Percentiles rank a stretch among this genome's conserved stretches.
These are phyloP conservation scores for Lumnitzera littorea DNA, from an alignment of 345 rosid genomes.

Conservation along the genomic window DNA sequence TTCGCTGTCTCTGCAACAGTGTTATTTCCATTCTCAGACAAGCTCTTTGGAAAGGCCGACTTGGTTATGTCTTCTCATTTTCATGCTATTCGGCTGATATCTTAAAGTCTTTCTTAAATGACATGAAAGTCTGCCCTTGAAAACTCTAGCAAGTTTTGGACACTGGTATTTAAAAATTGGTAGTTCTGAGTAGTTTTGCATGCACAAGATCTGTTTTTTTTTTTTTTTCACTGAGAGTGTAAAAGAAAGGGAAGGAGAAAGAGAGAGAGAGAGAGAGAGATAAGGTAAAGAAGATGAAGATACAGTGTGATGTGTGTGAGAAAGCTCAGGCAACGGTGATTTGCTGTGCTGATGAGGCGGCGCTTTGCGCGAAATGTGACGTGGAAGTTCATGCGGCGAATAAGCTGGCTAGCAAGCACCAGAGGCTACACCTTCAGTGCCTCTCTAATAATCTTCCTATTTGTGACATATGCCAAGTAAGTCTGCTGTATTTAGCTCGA, in stretches of 20 bases:
- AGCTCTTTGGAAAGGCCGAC: no score
- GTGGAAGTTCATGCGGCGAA: conserved; percentile 95
- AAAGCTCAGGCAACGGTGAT: conserved; percentile 90
- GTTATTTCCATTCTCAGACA: no score
- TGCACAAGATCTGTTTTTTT: no score
- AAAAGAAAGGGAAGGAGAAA: background rate
- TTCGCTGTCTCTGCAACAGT: no score
- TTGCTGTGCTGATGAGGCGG: conserved; percentile 98
- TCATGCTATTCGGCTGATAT: no score
- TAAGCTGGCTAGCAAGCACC: conserved; percentile 97
- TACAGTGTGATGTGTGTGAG: conserved; percentile 99
- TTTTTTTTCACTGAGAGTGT: no score
- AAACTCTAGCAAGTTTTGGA: no score
- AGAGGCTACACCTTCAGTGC: conserved; percentile 66
- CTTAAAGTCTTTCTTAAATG: no score
- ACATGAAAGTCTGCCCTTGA: no score
- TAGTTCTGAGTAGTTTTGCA: background rate
- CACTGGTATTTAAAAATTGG: background rate
- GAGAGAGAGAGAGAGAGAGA: background rate
- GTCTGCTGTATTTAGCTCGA: background rate
- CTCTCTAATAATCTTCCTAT: conserved; percentile 69
- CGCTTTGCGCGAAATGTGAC: conserved; percentile 79
- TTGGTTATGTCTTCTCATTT: no score
- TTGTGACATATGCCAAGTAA: conserved; percentile 89
- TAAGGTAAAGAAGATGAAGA: conserved; percentile 47